Base-by-base conservation (phyloP, 2,329 filamentous ascomycete species). In the Scedosporium aurantiacum region DNA sequence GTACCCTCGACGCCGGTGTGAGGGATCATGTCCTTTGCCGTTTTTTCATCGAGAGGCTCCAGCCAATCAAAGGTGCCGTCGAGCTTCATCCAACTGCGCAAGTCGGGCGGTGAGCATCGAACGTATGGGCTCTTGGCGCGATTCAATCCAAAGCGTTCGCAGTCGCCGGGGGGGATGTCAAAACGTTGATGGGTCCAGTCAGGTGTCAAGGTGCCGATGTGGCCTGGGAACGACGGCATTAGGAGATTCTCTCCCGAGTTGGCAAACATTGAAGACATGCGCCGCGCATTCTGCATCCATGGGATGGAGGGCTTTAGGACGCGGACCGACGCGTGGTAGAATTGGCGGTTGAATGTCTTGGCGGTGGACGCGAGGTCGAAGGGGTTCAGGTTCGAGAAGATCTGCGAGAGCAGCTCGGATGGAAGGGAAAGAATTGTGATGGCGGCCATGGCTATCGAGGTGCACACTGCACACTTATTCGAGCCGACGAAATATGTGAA, bases 51-150 rank as follows among this genome's bases (percentile, higher is more conserved):
- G 21, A 58, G 28, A 3, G 60, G 52, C 28, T 23, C 28, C 10
- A 61, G 60, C 60, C 60, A 61, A 5, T n/a, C 27, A 21, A 61
- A 61, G 60, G 18, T 61, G 1, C 60, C 60, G 54, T 61, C 60
- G 10, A 61, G 23, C 8, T 18, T 57, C 60, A 61, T 41, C 60
- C 50, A 61, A 23, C 40, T 45, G 7, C 50, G 50, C 14, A 61
- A 21, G 18, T 61, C 60, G n/a, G 60, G 60, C n/a, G 60, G 60
- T 21, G 60, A 61, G n/a, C 37, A 27, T 21, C 60, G 16, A 32
- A 56, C 16, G 23, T 40, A 57, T 4, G 21, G n/a, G 7, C 28
- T 47, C 6, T n/a, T 32, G 8, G 32, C n/a, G 14, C 25, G 50
- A 37, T 41, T 25, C 16, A 61, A 32, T 10, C 32, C 52, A 16